A percentile compares a stretch with the other conserved stretches of the same genome.
These are phyloP conservation scores for Skeletonema costatum DNA, from an alignment of 108 stramenopile species.

Conservation along the genomic window DNA sequence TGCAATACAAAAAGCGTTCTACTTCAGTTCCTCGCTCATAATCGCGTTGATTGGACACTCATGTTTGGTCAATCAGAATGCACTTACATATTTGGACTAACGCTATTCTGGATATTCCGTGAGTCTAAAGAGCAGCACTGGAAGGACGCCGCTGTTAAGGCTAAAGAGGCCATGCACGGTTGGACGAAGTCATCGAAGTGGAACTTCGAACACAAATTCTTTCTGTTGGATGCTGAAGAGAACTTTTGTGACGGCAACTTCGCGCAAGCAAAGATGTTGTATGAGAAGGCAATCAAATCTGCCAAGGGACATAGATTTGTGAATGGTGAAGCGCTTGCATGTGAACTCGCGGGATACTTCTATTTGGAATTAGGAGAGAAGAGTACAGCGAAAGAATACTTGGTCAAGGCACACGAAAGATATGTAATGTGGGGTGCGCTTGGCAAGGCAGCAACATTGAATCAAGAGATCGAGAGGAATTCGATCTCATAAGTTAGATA, in stretches of 20 bases:
- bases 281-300: conserved; percentile 18
- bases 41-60: neutral
- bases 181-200: conserved; percentile 7
- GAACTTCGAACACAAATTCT: conserved; percentile 28
- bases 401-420: conserved; percentile 6
- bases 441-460: conserved; percentile 1
- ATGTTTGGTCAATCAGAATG: neutral
- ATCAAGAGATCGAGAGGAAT: neutral
- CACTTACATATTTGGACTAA: neutral
- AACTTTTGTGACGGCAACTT: conserved; percentile 2
- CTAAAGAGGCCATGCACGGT: neutral
- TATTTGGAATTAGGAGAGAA: conserved; percentile 12
- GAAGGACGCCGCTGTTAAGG: neutral
- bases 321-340: conserved; percentile 26
- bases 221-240: conserved; percentile 27
- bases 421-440: conserved; percentile 23
- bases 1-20: neutral
- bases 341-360: conserved; percentile 20
- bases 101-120: conserved; percentile 16
- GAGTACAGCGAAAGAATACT: conserved; percentile 2
- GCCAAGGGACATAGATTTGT: conserved; percentile 19
- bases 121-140: neutral
- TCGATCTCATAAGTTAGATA: too few relatives aligned
- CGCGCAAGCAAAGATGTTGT: neutral
- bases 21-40: neutral